phyloP scores from a whole-genome alignment of 305 asterid species.

The Rubia tinctorum region DNA sequence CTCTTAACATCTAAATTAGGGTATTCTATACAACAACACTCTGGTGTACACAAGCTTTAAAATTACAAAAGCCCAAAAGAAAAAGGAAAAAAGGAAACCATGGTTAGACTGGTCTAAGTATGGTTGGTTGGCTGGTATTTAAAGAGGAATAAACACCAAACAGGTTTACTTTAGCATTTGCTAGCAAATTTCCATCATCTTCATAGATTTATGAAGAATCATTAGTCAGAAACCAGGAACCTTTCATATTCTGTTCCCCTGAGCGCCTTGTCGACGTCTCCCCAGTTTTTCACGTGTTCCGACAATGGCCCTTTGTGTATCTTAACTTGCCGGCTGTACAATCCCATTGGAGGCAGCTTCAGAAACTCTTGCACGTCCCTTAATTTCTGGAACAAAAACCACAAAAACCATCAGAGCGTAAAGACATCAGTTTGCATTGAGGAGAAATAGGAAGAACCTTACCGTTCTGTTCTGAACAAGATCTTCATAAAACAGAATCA shows the following conservation, averaged over 20 bases:
- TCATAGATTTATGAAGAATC: slow-evolving; percentile 26
- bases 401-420: not conserved
- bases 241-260: slow-evolving; percentile 63
- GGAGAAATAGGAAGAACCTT: slow-evolving; percentile 22
- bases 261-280: slow-evolving; percentile 51
- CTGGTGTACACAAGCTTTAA: not conserved
- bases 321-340: slow-evolving; percentile 78
- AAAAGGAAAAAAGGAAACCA: not conserved
- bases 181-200: slow-evolving; percentile 20
- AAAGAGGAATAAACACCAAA: slow-evolving; percentile 17
- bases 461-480: slow-evolving; percentile 57
- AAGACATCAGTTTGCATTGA: not conserved
- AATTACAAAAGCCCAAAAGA: not conserved
- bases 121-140: slow-evolving; percentile 17
- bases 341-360: slow-evolving; percentile 52
- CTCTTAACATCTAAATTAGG: not conserved
- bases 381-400: slow-evolving; percentile 48
- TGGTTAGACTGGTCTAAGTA: slow-evolving; percentile 1
- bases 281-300: slow-evolving; percentile 75
- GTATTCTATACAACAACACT: not conserved
- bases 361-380: slow-evolving; percentile 57
- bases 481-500: slow-evolving; percentile 72
- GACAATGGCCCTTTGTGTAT: slow-evolving; percentile 72
- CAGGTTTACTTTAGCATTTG: slow-evolving; percentile 15
- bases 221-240: slow-evolving; percentile 53